These are phyloP conservation scores for Zasmidium cellare DNA, from an alignment of 2,329 filamentous ascomycete species.

Conservation along the genomic window DNA sequence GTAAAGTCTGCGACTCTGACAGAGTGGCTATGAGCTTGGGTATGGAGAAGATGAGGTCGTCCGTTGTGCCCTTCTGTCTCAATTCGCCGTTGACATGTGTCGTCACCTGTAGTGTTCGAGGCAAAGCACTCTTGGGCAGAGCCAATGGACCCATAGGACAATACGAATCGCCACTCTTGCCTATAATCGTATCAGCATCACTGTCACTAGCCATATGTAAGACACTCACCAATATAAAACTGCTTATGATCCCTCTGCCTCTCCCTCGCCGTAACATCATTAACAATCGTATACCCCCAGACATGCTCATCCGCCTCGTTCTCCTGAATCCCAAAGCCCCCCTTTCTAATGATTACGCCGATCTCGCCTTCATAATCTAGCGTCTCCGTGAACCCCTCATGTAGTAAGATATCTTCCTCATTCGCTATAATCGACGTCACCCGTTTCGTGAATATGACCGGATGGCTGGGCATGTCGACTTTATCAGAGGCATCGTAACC, in stretches of 20 bases:
- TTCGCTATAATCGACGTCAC: slow-evolving; percentile 54
- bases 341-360: slow-evolving; percentile 54
- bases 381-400: slow-evolving; percentile 51
- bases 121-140: slow-evolving; percentile 48
- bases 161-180: slow-evolving; percentile 43
- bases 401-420: slow-evolving; percentile 49
- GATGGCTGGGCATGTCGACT: slow-evolving; percentile 52
- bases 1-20: slow-evolving; percentile 43
- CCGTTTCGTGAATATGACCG: slow-evolving; percentile 59
- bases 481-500: slow-evolving; percentile 59
- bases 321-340: slow-evolving; percentile 52
- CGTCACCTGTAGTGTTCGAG: slow-evolving; percentile 38
- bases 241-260: slow-evolving; percentile 59
- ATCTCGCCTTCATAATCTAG: slow-evolving; percentile 52
- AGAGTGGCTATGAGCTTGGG: slow-evolving; percentile 36
- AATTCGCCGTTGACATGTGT: slow-evolving; percentile 44
- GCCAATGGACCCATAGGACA: slow-evolving; percentile 50
- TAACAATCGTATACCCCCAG: slow-evolving; percentile 72
- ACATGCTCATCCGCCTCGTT: slow-evolving; percentile 60
- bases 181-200: slow-evolving; percentile 52
- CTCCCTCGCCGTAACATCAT: slow-evolving; percentile 78
- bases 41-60: slow-evolving; percentile 49
- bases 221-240: slow-evolving; percentile 59
- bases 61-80: slow-evolving; percentile 44
- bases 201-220: slow-evolving; percentile 39